phyloP scores from a whole-genome alignment of 495 filamentous ascomycete species.

The Hypoxylon subgilvum region DNA sequence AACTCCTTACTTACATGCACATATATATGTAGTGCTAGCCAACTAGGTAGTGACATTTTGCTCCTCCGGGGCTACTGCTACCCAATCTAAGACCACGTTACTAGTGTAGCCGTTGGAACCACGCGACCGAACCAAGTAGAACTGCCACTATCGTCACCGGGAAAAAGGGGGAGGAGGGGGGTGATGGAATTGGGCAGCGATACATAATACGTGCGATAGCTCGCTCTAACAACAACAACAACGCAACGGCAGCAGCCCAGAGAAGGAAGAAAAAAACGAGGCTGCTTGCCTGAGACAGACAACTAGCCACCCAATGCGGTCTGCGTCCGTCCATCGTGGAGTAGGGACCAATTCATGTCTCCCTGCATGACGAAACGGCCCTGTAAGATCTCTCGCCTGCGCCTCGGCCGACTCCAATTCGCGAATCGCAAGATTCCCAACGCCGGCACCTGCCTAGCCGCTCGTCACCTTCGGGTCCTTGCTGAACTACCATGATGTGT shows the following conservation, averaged over 20 bases:
- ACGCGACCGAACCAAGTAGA: constrained; percentile 22
- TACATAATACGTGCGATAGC: constrained; percentile 38
- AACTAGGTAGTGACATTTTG: not conserved
- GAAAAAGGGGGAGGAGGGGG: not conserved
- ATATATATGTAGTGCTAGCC: too few relatives aligned
- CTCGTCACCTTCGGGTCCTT: constrained; percentile 29
- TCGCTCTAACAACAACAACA: too few relatives aligned
- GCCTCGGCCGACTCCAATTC: constrained; percentile 16
- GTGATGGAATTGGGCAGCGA: constrained; percentile 36
- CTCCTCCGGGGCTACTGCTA: constrained; percentile 24
- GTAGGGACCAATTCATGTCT: constrained; percentile 18
- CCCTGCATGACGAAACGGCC: constrained; percentile 14
- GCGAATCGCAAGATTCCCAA: constrained; percentile 22
- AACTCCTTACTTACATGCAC: too few relatives aligned
- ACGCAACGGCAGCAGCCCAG: not conserved
- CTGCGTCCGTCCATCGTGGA: not conserved
- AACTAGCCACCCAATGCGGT: constrained; percentile 29
- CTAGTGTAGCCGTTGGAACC: constrained; percentile 28
- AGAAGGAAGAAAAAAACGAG: constrained; percentile 15
- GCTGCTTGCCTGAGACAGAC: constrained; percentile 21
- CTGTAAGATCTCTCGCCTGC: constrained; percentile 11
- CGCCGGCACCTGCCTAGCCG: constrained; percentile 15
- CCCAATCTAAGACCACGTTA: constrained; percentile 36
- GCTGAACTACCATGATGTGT: constrained; percentile 18
- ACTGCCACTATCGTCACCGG: constrained; percentile 19